Conservation (phyloP, 345 rosid species). For the Arabis hirsuta region DNA sequence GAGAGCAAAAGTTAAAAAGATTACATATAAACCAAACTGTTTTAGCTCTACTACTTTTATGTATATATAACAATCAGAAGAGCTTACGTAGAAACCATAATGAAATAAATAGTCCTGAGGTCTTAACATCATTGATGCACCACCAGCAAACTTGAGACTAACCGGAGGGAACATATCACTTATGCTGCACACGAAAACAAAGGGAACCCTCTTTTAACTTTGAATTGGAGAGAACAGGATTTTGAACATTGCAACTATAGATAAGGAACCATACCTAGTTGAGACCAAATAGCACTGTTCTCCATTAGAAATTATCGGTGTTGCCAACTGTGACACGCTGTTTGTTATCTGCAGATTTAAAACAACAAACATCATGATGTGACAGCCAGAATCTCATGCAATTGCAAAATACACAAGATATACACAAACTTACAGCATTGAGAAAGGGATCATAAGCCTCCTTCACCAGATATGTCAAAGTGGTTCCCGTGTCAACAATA, state of each 20-base stretch:
- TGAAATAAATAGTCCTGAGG: constrained; percentile 89
- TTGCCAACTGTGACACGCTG: constrained; percentile 64
- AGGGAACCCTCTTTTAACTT: not conserved
- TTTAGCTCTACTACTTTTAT: constrained; percentile 9
- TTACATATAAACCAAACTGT: not conserved
- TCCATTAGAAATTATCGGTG: constrained; percentile 68
- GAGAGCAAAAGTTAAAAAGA: not conserved
- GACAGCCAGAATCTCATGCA: constrained; percentile 2
- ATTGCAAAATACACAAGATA: constrained; percentile 18
- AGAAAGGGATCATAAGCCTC: constrained; percentile 84
- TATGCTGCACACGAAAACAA: constrained; percentile 50
- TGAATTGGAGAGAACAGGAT: constrained; percentile 21
- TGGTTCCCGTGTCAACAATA: constrained; percentile 96
- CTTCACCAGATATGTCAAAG: constrained; percentile 90
- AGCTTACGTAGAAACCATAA: constrained; percentile 70
- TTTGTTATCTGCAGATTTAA: constrained; percentile 58
- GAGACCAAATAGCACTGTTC: constrained; percentile 81
- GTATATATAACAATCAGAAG: constrained; percentile 8
- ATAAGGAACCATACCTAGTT: constrained; percentile 55
- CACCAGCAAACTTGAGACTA: constrained; percentile 83
- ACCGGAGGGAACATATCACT: constrained; percentile 74
- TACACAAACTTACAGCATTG: constrained; percentile 68
- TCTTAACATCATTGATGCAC: constrained; percentile 77
- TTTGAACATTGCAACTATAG: constrained; percentile 8
- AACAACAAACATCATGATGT: constrained; percentile 1